These are phyloP conservation scores for Venturiaceae sp. DNA, from an alignment of 2,329 filamentous ascomycete species.

Conservation along the genomic window DNA sequence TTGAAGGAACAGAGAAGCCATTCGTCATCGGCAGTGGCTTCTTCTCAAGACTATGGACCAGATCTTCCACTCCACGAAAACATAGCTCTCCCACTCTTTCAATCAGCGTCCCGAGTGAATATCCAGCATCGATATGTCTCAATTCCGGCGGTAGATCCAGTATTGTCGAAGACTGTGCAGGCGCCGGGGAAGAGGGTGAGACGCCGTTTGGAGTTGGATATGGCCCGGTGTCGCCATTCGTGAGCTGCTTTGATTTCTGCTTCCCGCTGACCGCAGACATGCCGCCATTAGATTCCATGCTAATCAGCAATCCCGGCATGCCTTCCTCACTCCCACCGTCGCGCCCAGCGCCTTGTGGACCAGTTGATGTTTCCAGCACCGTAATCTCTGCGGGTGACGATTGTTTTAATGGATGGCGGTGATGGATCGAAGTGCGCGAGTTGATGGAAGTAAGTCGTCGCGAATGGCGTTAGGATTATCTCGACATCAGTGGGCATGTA, in stretches of 20 bases:
- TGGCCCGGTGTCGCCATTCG: constrained; percentile 1
- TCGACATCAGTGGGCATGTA: background rate
- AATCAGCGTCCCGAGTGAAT: constrained; percentile 66
- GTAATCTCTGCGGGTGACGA: background rate
- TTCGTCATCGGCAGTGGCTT: constrained; percentile 30
- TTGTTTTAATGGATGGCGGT: background rate
- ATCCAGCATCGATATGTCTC: constrained; percentile 63
- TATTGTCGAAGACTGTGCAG: background rate
- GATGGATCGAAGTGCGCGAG: background rate
- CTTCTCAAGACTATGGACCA: constrained; percentile 60
- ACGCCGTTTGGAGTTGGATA: constrained; percentile 7
- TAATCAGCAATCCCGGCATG: constrained; percentile 36
- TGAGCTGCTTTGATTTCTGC: background rate
- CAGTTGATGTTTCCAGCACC: background rate
- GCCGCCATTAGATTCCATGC: constrained; percentile 34
- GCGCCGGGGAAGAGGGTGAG: background rate
- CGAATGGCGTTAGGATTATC: background rate
- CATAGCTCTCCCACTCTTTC: constrained; percentile 73
- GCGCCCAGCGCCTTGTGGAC: constrained; percentile 5
- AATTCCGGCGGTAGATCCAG: constrained; percentile 40
- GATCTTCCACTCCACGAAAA: constrained; percentile 65
- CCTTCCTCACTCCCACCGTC: constrained; percentile 17
- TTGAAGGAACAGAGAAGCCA: constrained; percentile 27
- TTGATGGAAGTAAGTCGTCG: background rate
- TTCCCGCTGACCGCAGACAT: constrained; percentile 19